phyloP scores from a whole-genome alignment of 1,139 yeast genomes.

The Scheffersomyces cryptocercus region DNA sequence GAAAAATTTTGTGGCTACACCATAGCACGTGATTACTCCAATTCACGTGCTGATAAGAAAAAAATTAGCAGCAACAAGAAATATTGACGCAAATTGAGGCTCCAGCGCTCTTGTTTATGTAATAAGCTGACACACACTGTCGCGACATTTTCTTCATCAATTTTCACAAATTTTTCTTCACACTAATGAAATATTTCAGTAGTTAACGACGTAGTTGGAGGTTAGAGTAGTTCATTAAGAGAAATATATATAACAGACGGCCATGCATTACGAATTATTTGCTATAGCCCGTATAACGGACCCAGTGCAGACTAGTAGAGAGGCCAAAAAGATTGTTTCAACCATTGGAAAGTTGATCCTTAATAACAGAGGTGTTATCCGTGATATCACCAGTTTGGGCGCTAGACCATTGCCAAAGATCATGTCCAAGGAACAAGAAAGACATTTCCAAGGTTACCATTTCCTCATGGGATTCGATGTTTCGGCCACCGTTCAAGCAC shows the following conservation, averaged over 20 bases:
- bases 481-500: conserved; percentile 82
- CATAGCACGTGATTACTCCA: conserved; percentile 1
- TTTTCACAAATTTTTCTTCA: too few species aligned
- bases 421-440: conserved; percentile 82
- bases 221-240: neutral
- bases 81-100: too few species aligned
- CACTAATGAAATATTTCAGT: neutral
- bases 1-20: neutral
- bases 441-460: conserved; percentile 87
- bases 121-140: too few species aligned
- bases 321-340: conserved; percentile 71
- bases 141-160: too few species aligned
- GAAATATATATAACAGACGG: conserved; percentile 1
- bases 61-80: too few species aligned
- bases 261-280: conserved; percentile 86
- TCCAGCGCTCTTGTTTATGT: too few species aligned
- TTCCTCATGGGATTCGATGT: conserved; percentile 86
- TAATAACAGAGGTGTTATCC: conserved; percentile 87
- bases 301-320: conserved; percentile 54
- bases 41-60: conserved; percentile 5
- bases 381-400: conserved; percentile 81
- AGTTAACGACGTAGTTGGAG: neutral
- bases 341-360: conserved; percentile 83
- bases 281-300: conserved; percentile 83
- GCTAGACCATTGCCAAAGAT: conserved; percentile 76